Conservation (phyloP, 192 early-diverging fungal genomes). For the Backusella sp. region DNA sequence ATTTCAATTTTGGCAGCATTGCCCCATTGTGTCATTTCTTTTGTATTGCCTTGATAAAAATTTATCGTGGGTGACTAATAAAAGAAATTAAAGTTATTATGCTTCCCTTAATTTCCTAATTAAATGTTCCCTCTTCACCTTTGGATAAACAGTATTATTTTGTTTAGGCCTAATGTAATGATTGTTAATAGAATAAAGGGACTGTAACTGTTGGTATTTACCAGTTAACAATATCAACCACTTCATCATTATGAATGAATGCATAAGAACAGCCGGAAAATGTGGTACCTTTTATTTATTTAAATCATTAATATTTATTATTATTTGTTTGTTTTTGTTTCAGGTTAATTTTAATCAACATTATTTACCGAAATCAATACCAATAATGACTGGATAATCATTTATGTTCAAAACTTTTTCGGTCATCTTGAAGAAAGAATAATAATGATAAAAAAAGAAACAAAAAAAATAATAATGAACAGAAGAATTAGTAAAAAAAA, state of each 20-base stretch:
- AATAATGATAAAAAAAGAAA: neutral
- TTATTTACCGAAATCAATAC: conserved; percentile 38
- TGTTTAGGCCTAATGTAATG: conserved; percentile 42
- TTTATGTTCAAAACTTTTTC: conserved; percentile 21
- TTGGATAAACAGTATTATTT: conserved; percentile 43
- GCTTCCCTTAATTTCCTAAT: neutral
- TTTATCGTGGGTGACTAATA: conserved; percentile 47
- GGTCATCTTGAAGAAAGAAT: neutral
- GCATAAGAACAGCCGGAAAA: conserved; percentile 50
- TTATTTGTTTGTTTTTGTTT: conserved; percentile 8
- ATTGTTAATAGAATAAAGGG: neutral
- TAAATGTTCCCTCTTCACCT: conserved; percentile 18
- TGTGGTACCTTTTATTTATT: conserved; percentile 39
- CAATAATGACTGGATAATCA: conserved; percentile 39
- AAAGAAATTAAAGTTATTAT: neutral
- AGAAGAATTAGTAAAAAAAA: neutral
- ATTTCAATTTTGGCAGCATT: conserved; percentile 44
- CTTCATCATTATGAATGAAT: conserved; percentile 52
- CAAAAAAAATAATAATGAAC: neutral
- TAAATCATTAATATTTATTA: neutral
- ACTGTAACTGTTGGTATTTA: neutral
- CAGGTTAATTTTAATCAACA: conserved; percentile 7
- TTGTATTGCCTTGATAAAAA: conserved; percentile 45
- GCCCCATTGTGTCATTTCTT: conserved; percentile 43
- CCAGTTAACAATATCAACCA: conserved; percentile 49